phyloP scores from a whole-genome alignment of 306 rosid species.

The Quercus engelmannii region DNA sequence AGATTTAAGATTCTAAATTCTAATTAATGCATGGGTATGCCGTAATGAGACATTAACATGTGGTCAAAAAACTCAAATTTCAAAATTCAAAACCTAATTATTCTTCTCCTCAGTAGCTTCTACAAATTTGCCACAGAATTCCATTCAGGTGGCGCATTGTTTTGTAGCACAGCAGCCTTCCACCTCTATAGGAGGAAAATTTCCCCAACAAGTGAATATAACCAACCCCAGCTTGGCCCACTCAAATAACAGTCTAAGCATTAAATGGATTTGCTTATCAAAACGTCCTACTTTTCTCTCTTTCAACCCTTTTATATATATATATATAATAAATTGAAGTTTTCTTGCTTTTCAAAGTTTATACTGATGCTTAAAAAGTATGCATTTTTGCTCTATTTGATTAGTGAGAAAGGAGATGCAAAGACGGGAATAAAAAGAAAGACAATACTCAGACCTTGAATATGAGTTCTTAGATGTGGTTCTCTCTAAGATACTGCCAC shows the following conservation, averaged over 20 bases:
- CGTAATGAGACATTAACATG: neutral
- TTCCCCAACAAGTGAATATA: neutral
- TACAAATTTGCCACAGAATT: neutral
- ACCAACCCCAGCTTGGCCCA: neutral
- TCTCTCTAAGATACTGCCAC: too few relatives aligned
- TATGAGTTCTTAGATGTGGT: too few relatives aligned
- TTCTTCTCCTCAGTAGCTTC: neutral
- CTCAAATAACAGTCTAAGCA: too few relatives aligned
- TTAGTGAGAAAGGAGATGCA: too few relatives aligned
- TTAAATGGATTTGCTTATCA: too few relatives aligned
- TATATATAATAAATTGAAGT: too few relatives aligned
- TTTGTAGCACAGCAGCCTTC: neutral
- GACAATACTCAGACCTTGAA: too few relatives aligned
- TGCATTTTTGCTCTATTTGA: too few relatives aligned
- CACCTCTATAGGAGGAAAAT: neutral
- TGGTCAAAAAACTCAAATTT: neutral
- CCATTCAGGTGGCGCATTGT: neutral
- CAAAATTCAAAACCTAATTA: neutral
- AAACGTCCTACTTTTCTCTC: neutral
- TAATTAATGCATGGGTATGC: neutral
- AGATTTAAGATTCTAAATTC: neutral
- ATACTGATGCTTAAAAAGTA: too few relatives aligned
- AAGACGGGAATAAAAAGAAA: too few relatives aligned
- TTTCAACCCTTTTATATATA: too few relatives aligned
- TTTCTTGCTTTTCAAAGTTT: too few relatives aligned